phyloP scores from a whole-genome alignment of 2,329 filamentous ascomycete species.

The Keithomyces neogunnii region DNA sequence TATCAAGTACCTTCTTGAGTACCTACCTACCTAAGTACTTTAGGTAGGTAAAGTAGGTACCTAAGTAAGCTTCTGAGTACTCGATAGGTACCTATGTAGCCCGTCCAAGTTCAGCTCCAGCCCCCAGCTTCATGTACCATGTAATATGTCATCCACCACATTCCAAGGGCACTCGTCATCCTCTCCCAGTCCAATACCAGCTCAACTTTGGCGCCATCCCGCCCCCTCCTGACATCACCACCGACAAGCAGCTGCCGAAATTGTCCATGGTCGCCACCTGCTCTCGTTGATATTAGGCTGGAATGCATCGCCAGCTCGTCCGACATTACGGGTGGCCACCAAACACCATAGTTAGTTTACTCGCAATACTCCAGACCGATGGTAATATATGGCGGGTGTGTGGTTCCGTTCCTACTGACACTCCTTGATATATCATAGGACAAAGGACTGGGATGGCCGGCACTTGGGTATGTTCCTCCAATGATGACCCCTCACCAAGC shows the following conservation, averaged over 20 bases:
- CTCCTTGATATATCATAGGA: too few relatives aligned
- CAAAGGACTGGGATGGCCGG: neutral
- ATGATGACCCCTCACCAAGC: neutral
- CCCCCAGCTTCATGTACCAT: neutral
- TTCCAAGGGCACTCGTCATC: too few relatives aligned
- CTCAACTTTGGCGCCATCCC: slow-evolving; percentile 1
- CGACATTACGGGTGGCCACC: neutral
- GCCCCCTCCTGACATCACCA: slow-evolving; percentile 1
- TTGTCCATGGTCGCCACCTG: neutral
- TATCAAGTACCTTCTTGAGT: too few relatives aligned
- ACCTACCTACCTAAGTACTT: too few relatives aligned
- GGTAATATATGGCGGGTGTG: neutral
- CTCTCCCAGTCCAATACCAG: neutral
- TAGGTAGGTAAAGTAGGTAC: too few relatives aligned
- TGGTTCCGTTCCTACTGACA: neutral
- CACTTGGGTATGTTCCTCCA: neutral
- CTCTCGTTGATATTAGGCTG: neutral
- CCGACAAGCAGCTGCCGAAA: neutral
- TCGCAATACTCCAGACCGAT: neutral
- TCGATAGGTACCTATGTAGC: too few relatives aligned
- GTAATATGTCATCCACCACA: neutral
- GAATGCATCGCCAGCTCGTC: neutral
- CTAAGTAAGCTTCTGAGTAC: too few relatives aligned
- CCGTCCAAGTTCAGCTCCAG: neutral
- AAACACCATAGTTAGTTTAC: neutral